These are phyloP conservation scores for Sarocladium oryzae DNA, from an alignment of 2,329 filamentous ascomycete genomes.

Conservation along the genomic window DNA sequence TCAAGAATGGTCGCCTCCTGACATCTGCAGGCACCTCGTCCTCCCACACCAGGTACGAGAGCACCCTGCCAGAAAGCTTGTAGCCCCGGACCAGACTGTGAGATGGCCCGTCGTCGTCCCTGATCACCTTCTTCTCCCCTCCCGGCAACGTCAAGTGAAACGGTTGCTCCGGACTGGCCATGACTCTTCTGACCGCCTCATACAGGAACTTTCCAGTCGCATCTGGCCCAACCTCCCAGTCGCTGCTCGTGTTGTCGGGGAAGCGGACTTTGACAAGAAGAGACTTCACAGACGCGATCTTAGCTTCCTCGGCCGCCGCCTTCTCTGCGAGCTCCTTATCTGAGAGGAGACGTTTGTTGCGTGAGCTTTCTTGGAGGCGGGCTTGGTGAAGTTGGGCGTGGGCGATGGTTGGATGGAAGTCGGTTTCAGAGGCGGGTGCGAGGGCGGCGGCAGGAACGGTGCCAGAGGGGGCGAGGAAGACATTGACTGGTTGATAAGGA, in stretches of 20 bases:
- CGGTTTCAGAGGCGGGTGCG: constrained; percentile 59
- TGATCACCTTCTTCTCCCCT: constrained; percentile 40
- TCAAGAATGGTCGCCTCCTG: constrained; percentile 53
- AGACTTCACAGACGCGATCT: constrained; percentile 57
- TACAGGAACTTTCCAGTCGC: constrained; percentile 71
- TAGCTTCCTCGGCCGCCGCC: constrained; percentile 58
- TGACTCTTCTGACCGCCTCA: constrained; percentile 63
- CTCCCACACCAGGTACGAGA: constrained; percentile 73
- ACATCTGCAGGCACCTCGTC: constrained; percentile 51
- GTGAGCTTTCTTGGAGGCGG: constrained; percentile 51
- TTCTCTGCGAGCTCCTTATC: constrained; percentile 74
- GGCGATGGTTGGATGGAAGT: constrained; percentile 69
- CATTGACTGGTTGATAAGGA: constrained; percentile 48
- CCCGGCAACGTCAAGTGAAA: constrained; percentile 68
- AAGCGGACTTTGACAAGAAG: constrained; percentile 78
- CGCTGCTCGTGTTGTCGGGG: constrained; percentile 75
- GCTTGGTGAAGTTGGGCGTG: constrained; percentile 72
- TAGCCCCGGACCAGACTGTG: constrained; percentile 65
- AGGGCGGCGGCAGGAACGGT: constrained; percentile 69
- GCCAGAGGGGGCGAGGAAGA: constrained; percentile 74
- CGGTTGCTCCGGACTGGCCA: constrained; percentile 55
- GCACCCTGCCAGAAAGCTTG: constrained; percentile 61
- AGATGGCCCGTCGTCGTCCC: constrained; percentile 34
- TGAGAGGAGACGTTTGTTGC: constrained; percentile 73
- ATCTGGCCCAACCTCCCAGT: constrained; percentile 60